These are phyloP conservation scores for Serendipita vermifera DNA, from an alignment of 768 basidiomycete genomes.

Conservation along the genomic window DNA sequence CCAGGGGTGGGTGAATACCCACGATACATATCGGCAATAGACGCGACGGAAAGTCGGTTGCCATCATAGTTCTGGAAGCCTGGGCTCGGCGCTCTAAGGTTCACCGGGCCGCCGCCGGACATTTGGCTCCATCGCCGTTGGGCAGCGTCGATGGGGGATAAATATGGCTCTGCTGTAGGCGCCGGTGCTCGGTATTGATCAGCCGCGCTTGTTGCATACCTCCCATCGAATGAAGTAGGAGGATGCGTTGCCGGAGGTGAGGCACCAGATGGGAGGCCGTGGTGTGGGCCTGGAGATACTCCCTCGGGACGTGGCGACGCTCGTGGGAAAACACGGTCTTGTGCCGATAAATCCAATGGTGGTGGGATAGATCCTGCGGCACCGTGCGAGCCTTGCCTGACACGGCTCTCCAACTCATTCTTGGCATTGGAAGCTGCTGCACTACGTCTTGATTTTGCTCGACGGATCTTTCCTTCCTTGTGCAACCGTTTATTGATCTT, in stretches of 20 bases:
- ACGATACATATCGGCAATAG: background rate
- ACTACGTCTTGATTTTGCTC: conserved; percentile 32
- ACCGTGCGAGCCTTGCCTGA: background rate
- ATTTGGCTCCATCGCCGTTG: conserved; percentile 1
- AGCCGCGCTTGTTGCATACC: background rate
- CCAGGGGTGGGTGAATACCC: background rate
- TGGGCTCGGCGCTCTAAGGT: background rate
- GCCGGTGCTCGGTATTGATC: background rate
- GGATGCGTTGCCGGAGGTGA: background rate
- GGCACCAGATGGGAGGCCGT: background rate
- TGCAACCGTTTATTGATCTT: conserved; percentile 39
- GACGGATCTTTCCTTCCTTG: conserved; percentile 48
- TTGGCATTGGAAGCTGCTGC: conserved; percentile 13
- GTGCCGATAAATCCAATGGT: no score
- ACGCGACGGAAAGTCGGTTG: conserved; percentile 1
- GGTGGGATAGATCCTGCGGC: background rate
- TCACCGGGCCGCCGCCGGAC: no score
- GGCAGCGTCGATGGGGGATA: background rate
- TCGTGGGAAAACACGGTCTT: no score
- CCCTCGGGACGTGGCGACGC: background rate
- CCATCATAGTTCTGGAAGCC: background rate
- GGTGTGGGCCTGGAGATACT: background rate
- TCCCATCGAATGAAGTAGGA: background rate
- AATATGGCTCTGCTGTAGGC: background rate
- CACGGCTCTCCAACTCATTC: conserved; percentile 14